Percentiles rank a stretch among this genome's conserved stretches.
Evolutionary conservation across 1,284 basidiomycete species (phyloP).

Genomic region (Clitocybe nebularis): DNA sequence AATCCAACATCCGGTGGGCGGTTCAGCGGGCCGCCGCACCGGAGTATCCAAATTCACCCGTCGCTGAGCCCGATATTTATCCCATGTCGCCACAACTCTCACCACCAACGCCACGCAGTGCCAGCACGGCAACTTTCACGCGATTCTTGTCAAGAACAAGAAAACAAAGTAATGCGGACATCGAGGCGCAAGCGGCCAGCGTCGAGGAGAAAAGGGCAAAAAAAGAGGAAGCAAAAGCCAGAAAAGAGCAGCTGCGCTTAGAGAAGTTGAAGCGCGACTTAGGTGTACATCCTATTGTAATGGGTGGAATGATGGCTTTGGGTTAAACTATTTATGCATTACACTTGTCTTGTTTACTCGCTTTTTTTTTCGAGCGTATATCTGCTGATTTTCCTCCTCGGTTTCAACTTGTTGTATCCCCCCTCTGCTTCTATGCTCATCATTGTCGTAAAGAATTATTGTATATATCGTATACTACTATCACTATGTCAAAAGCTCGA

Average conservation of each 20-base stretch:
- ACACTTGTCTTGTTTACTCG: conserved; percentile 3
- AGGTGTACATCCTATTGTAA: conserved; percentile 13
- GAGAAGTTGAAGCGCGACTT: conserved; percentile 13
- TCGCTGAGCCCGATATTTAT: neutral
- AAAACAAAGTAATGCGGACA: conserved; percentile 9
- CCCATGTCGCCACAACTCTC: neutral
- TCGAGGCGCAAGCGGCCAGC: conserved; percentile 6
- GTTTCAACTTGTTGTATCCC: neutral
- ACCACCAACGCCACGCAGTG: neutral
- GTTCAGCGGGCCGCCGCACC: neutral
- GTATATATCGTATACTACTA: conserved; percentile 1
- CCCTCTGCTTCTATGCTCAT: neutral
- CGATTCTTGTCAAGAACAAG: conserved; percentile 12
- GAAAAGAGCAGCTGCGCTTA: conserved; percentile 12
- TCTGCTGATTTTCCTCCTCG: neutral
- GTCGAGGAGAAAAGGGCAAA: conserved; percentile 10
- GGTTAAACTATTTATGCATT: conserved; percentile 10
- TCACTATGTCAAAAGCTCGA: no score
- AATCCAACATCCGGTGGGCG: conserved; percentile 15
- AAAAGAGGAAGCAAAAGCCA: conserved; percentile 15
- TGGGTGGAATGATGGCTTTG: conserved; percentile 19
- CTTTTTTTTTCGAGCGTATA: neutral
- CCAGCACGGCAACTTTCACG: conserved; percentile 6
- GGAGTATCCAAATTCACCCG: neutral
- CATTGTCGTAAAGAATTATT: neutral